phyloP scores from a whole-genome alignment of 2,329 filamentous ascomycete species.

The Aspergillus sp. region DNA sequence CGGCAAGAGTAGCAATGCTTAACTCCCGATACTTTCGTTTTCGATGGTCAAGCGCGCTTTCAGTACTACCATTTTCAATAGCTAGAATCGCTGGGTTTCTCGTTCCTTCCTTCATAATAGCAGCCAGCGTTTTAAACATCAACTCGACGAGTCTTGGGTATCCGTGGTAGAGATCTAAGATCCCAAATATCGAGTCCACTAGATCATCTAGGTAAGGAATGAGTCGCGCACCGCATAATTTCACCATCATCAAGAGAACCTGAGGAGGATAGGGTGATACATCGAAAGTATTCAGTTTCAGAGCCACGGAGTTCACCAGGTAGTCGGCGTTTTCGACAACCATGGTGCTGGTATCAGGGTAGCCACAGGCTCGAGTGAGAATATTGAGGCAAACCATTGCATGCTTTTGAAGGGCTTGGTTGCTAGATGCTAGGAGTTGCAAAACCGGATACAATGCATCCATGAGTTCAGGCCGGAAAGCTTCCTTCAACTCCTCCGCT shows the following conservation, averaged over 20 bases:
- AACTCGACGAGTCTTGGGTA: conserved; percentile 83
- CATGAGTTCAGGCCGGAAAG: conserved; percentile 81
- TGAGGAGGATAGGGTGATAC: conserved; percentile 88
- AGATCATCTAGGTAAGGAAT: conserved; percentile 91
- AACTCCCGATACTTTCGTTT: conserved; percentile 33
- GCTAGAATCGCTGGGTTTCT: conserved; percentile 53
- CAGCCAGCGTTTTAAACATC: conserved; percentile 77
- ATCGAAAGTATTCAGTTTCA: conserved; percentile 88
- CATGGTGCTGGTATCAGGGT: conserved; percentile 70
- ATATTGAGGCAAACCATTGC: conserved; percentile 81
- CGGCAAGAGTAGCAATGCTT: conserved; percentile 33
- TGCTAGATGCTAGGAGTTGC: conserved; percentile 76
- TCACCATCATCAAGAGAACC: conserved; percentile 92
- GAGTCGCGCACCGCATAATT: conserved; percentile 75
- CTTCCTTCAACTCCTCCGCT: conserved; percentile 63
- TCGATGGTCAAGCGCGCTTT: conserved; percentile 24
- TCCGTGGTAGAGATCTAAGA: conserved; percentile 92
- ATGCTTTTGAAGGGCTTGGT: conserved; percentile 69
- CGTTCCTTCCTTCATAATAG: conserved; percentile 79
- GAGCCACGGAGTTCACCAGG: conserved; percentile 85
- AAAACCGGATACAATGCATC: conserved; percentile 91
- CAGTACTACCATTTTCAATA: conserved; percentile 36
- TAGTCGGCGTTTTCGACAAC: conserved; percentile 94
- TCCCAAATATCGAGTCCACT: conserved; percentile 85
- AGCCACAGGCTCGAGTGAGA: conserved; percentile 73